Evolutionary conservation across 768 basidiomycete genomes (phyloP).

Genomic region (Trametopsis cervina): DNA sequence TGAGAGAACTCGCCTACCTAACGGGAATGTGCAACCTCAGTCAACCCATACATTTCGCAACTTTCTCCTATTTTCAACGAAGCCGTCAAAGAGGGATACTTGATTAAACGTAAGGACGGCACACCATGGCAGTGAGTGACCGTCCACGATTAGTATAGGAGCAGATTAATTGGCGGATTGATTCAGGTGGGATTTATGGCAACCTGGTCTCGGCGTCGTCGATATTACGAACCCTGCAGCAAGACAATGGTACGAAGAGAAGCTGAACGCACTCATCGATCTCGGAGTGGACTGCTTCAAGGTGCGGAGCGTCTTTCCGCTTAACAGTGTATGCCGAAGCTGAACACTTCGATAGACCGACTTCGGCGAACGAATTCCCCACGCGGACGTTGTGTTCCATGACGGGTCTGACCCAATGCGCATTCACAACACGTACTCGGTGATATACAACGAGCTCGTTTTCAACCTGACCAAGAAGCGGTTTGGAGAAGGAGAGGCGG

Average conservation of each 20-base stretch:
- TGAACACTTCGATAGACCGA: constrained; percentile 42
- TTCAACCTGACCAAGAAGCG: constrained; percentile 51
- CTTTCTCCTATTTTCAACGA: constrained; percentile 64
- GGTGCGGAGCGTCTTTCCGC: constrained; percentile 25
- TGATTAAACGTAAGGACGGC: constrained; percentile 63
- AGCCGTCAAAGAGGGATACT: constrained; percentile 58
- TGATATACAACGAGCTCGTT: constrained; percentile 65
- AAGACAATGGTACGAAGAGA: constrained; percentile 38
- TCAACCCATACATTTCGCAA: constrained; percentile 73
- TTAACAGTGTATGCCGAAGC: not conserved
- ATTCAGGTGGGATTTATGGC: constrained; percentile 53
- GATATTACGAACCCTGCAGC: constrained; percentile 57
- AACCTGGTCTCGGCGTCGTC: constrained; percentile 54
- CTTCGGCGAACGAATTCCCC: constrained; percentile 74
- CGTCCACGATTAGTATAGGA: too few relatives aligned
- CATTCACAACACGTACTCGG: constrained; percentile 68
- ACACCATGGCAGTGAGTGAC: constrained; percentile 59
- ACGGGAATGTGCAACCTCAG: constrained; percentile 26
- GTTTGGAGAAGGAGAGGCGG: constrained; percentile 58
- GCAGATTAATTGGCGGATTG: too few relatives aligned
- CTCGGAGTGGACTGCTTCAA: constrained; percentile 47
- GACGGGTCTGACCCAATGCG: constrained; percentile 63
- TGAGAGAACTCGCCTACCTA: constrained; percentile 4
- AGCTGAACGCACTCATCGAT: constrained; percentile 36
- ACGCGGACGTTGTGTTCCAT: constrained; percentile 52